Conservation (phyloP, 495 filamentous ascomycete genomes). For the Thozetella sp. region DNA sequence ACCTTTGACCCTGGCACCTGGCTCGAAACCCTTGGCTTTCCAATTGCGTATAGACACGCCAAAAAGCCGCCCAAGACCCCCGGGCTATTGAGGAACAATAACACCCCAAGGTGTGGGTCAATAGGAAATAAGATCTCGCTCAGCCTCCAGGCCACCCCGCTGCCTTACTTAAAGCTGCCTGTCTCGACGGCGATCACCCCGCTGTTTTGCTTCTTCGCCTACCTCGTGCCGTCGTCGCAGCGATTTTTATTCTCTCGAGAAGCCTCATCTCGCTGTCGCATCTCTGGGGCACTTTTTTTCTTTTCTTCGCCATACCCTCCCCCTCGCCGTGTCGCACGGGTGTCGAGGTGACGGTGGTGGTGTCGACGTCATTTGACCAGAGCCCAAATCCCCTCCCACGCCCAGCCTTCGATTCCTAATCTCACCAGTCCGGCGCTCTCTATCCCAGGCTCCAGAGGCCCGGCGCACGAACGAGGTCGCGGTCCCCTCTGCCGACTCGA, state of each 20-base stretch:
- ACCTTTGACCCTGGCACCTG: too few species aligned
- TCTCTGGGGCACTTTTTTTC: background rate
- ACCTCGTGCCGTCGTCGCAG: background rate
- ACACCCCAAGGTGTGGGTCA: background rate
- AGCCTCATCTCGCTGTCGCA: background rate
- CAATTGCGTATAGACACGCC: too few species aligned
- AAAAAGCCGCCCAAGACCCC: background rate
- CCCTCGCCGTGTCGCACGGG: background rate
- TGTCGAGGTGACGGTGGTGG: background rate
- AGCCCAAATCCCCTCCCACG: background rate
- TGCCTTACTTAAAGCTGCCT: constrained; percentile 1
- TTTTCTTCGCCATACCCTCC: background rate
- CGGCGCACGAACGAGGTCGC: too few species aligned
- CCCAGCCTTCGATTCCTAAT: background rate
- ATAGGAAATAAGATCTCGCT: background rate
- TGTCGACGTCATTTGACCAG: background rate
- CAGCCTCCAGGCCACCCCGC: background rate
- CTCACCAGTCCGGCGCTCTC: too few species aligned
- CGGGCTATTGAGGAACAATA: too few species aligned
- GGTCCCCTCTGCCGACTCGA: too few species aligned
- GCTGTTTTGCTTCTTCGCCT: background rate
- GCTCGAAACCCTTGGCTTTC: too few species aligned
- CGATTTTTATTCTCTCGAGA: too few species aligned
- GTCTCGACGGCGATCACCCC: constrained; percentile 3
- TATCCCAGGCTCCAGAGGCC: too few species aligned